These are phyloP conservation scores for Taiozyma sp. DNA, from an alignment of 1,139 yeast genomes.

Conservation along the genomic window DNA sequence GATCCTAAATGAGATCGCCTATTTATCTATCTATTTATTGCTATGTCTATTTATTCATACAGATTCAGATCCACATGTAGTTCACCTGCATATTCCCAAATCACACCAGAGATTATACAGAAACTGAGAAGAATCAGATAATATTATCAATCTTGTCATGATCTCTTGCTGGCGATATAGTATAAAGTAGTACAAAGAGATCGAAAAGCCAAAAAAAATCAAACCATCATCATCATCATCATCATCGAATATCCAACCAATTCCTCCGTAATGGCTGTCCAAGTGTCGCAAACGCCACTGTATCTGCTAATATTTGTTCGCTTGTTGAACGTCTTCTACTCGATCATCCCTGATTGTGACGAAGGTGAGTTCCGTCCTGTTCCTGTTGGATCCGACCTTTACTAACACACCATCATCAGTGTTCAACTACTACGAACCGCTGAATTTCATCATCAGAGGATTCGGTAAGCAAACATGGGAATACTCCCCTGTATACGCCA, in stretches of 20 bases:
- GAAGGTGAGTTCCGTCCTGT: slow-evolving; percentile 34
- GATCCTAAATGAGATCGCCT: not conserved
- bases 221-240: too few species aligned
- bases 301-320: slow-evolving; percentile 3
- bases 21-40: not conserved
- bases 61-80: not conserved
- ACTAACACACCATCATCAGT: slow-evolving; percentile 4
- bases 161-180: too few species aligned
- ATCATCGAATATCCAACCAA: too few species aligned
- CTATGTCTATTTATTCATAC: not conserved
- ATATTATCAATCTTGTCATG: too few species aligned
- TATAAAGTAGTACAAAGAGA: too few species aligned
- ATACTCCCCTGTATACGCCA: slow-evolving; percentile 86
- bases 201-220: too few species aligned
- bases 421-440: slow-evolving; percentile 92
- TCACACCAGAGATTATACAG: too few species aligned
- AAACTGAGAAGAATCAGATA: too few species aligned
- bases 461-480: slow-evolving; percentile 98
- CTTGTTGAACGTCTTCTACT: slow-evolving; percentile 42
- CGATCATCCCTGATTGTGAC: slow-evolving; percentile 79
- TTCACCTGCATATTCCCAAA: too few species aligned
- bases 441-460: slow-evolving; percentile 70
- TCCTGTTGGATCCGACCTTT: not conserved
- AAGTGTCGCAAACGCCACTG: not conserved
- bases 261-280: not conserved